A percentile compares a stretch with the other conserved stretches of the same genome.
phyloP scores from a whole-genome alignment of 2,329 filamentous ascomycete genomes.

The Fusarium devonianum region DNA sequence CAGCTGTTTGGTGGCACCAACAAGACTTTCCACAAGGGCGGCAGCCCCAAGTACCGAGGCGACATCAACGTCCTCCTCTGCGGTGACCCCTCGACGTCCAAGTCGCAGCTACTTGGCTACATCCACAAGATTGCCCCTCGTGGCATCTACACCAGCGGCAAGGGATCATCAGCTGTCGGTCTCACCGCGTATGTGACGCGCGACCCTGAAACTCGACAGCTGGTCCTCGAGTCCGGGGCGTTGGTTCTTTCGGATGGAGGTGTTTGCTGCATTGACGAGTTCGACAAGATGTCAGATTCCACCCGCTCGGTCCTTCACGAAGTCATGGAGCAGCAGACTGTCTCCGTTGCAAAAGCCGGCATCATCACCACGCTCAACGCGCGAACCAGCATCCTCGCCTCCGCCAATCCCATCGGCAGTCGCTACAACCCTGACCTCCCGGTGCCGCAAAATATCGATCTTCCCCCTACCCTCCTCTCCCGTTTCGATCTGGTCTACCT shows the following conservation, averaged over 20 bases:
- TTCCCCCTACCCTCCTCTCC: slow-evolving; percentile 91
- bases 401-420: slow-evolving; percentile 96
- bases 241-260: slow-evolving; percentile 81
- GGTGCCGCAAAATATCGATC: slow-evolving; percentile 96
- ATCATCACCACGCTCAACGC: slow-evolving; percentile 98
- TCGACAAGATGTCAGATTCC: slow-evolving; percentile 84
- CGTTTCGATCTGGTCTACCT: slow-evolving; percentile 98
- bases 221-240: slow-evolving; percentile 81
- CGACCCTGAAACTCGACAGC: slow-evolving; percentile 80
- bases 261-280: slow-evolving; percentile 86
- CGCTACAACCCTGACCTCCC: slow-evolving; percentile 96
- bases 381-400: slow-evolving; percentile 92
- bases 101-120: slow-evolving; percentile 93
- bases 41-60: slow-evolving; percentile 92
- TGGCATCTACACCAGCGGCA: slow-evolving; percentile 81
- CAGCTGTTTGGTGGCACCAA: slow-evolving; percentile 98
- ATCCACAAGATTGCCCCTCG: slow-evolving; percentile 97
- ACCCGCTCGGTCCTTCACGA: slow-evolving; percentile 84
- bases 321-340: slow-evolving; percentile 89
- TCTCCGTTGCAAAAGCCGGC: slow-evolving; percentile 86
- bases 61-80: slow-evolving; percentile 98
- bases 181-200: slow-evolving; percentile 82
- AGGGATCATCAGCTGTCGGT: slow-evolving; percentile 82
- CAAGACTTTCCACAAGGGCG: slow-evolving; percentile 96
- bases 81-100: slow-evolving; percentile 94